phyloP scores from a whole-genome alignment of 163 green algal genomes.

The Chlorella variabilis region DNA sequence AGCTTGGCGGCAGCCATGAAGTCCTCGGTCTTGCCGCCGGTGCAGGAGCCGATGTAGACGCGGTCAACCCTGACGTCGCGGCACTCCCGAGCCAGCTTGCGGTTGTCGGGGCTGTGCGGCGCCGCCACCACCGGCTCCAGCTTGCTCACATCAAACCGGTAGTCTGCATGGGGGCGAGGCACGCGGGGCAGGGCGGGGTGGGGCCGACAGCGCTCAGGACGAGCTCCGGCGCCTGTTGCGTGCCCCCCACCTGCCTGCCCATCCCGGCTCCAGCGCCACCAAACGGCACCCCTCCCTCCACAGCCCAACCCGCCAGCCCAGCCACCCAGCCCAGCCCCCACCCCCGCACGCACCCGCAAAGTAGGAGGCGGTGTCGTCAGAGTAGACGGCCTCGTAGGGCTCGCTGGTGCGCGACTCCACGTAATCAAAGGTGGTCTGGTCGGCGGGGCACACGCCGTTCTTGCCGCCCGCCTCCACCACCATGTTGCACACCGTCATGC shows the following conservation, averaged over 20 bases:
- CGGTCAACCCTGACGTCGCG: conserved; percentile 92
- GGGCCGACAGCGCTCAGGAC: neutral
- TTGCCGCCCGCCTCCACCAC: conserved; percentile 96
- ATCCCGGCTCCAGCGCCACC: too few species aligned
- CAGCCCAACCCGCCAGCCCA: too few species aligned
- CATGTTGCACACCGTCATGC: conserved; percentile 99
- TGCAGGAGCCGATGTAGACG: conserved; percentile 95
- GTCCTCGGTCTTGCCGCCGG: conserved; percentile 97
- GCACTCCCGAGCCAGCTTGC: conserved; percentile 90
- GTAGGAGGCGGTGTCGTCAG: conserved; percentile 68
- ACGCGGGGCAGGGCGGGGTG: neutral
- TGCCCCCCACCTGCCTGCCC: neutral
- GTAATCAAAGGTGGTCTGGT: conserved; percentile 96
- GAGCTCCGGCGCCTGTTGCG: neutral
- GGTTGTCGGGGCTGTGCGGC: conserved; percentile 96
- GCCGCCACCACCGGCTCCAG: conserved; percentile 94
- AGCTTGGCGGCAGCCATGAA: conserved; percentile 93
- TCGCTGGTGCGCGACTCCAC: conserved; percentile 80
- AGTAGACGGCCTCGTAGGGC: conserved; percentile 86
- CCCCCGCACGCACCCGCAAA: conserved; percentile 53
- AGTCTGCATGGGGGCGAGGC: conserved; percentile 41
- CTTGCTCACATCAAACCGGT: conserved; percentile 93
- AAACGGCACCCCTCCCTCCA: too few species aligned
- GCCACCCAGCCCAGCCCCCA: too few species aligned
- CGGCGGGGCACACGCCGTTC: conserved; percentile 91